Evolutionary conservation across 2,329 filamentous ascomycete species (phyloP).

Genomic region (Cucurbitaria berberidis): DNA sequence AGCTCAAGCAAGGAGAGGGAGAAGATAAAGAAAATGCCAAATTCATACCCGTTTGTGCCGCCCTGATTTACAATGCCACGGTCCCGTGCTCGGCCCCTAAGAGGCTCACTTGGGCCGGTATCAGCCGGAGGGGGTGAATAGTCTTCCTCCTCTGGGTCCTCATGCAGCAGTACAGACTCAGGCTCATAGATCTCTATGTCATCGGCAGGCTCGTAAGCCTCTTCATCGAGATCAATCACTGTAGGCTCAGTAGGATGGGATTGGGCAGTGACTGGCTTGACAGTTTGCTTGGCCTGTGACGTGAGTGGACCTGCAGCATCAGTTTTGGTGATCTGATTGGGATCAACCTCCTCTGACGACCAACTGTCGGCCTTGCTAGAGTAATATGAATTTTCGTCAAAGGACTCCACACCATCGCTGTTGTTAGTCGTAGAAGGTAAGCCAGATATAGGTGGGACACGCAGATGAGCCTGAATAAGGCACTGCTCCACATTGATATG

Average conservation of each 20-base stretch:
- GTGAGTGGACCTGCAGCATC: constrained; percentile 39
- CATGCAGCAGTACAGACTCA: constrained; percentile 32
- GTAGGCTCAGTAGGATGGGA: constrained; percentile 23
- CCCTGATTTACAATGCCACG: constrained; percentile 24
- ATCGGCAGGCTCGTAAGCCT: constrained; percentile 48
- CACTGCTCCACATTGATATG: constrained; percentile 52
- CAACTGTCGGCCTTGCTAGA: constrained; percentile 89
- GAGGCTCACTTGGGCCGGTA: constrained; percentile 34
- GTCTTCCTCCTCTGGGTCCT: constrained; percentile 50
- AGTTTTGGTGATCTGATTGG: constrained; percentile 37
- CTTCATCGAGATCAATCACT: constrained; percentile 47
- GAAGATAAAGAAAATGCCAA: constrained; percentile 12
- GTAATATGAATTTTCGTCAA: constrained; percentile 94
- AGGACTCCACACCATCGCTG: constrained; percentile 76
- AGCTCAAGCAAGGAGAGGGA: constrained; percentile 39
- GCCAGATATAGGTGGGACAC: constrained; percentile 73
- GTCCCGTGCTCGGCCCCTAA: constrained; percentile 33
- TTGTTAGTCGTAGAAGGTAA: constrained; percentile 62
- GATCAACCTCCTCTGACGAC: constrained; percentile 56
- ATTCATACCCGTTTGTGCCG: constrained; percentile 41
- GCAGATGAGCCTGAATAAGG: constrained; percentile 66
- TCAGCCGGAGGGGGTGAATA: constrained; percentile 56
- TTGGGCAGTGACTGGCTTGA: constrained; percentile 23
- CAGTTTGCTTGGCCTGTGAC: constrained; percentile 32
- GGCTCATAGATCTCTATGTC: constrained; percentile 49